Conservation (phyloP, 116 monocot species). For the Dioscorea cayenensis region DNA sequence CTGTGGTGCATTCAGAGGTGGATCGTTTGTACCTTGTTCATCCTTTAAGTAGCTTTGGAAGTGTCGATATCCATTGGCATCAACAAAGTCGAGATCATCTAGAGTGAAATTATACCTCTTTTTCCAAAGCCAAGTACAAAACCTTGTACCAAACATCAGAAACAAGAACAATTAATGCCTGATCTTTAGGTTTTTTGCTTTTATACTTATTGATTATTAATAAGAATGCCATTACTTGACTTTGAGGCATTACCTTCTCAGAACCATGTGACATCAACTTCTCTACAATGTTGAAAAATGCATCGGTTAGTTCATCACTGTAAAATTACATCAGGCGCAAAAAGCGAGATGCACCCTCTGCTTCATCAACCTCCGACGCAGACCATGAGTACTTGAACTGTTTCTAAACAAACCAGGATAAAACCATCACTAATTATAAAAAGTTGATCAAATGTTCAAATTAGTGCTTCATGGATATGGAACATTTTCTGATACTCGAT, state of each 20-base stretch:
- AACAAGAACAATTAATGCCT: neutral
- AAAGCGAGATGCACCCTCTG: constrained; percentile 40
- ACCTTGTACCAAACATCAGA: constrained; percentile 30
- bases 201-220: too few species aligned
- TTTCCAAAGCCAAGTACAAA: constrained; percentile 81
- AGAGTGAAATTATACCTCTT: constrained; percentile 92
- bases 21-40: constrained; percentile 26
- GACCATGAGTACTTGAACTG: constrained; percentile 64
- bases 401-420: neutral
- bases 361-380: constrained; percentile 55
- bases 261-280: constrained; percentile 67
- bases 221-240: neutral
- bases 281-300: constrained; percentile 49
- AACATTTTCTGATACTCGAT: too few species aligned
- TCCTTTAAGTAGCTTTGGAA: constrained; percentile 56
- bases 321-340: constrained; percentile 98
- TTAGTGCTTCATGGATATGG: neutral
- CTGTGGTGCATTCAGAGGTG: neutral
- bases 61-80: constrained; percentile 86
- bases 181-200: too few species aligned
- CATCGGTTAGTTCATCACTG: constrained; percentile 68
- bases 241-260: constrained; percentile 42
- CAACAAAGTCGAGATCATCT: constrained; percentile 75
- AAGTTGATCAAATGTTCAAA: neutral
- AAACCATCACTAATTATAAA: neutral